phyloP scores from a whole-genome alignment of 805 yeast genomes.

The Kurtzmaniella fragi region DNA sequence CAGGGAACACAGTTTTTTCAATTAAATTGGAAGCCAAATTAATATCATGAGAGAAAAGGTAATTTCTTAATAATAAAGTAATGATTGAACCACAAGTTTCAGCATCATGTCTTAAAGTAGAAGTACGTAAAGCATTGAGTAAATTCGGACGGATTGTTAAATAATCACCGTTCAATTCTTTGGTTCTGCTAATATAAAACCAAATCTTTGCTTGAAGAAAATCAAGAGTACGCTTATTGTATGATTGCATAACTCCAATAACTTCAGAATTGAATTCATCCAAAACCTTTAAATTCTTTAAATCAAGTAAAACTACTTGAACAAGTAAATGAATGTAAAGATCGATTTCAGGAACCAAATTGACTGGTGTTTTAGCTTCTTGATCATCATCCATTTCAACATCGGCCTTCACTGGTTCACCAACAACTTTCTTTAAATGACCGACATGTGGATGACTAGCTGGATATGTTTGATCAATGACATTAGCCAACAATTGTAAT shows the following conservation, averaged over 20 bases:
- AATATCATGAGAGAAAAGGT: slow-evolving; percentile 71
- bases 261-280: slow-evolving; percentile 50
- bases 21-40: slow-evolving; percentile 85
- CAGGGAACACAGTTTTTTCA: slow-evolving; percentile 85
- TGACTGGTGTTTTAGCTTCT: slow-evolving; percentile 13
- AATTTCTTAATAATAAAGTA: slow-evolving; percentile 80
- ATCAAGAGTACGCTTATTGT: slow-evolving; percentile 81
- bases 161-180: slow-evolving; percentile 55
- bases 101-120: slow-evolving; percentile 85
- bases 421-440: slow-evolving; percentile 33
- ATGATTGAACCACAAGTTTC: slow-evolving; percentile 88
- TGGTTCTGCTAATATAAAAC: slow-evolving; percentile 82
- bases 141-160: slow-evolving; percentile 63
- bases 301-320: slow-evolving; percentile 72
- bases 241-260: slow-evolving; percentile 50
- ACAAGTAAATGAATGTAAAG: slow-evolving; percentile 73
- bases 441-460: slow-evolving; percentile 37
- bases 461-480: slow-evolving; percentile 56
- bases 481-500: slow-evolving; percentile 46
- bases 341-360: slow-evolving; percentile 72
- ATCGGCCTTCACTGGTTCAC: slow-evolving; percentile 25
- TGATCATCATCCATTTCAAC: slow-evolving; percentile 4
- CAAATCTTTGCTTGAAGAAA: slow-evolving; percentile 84
- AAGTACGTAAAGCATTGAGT: slow-evolving; percentile 73
- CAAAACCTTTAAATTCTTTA: slow-evolving; percentile 43